Evolutionary conservation across 352 stramenopile species (phyloP), one percentile per base, ranked within the genome.

Genomic region (Phytophthora pluvialis): DNA sequence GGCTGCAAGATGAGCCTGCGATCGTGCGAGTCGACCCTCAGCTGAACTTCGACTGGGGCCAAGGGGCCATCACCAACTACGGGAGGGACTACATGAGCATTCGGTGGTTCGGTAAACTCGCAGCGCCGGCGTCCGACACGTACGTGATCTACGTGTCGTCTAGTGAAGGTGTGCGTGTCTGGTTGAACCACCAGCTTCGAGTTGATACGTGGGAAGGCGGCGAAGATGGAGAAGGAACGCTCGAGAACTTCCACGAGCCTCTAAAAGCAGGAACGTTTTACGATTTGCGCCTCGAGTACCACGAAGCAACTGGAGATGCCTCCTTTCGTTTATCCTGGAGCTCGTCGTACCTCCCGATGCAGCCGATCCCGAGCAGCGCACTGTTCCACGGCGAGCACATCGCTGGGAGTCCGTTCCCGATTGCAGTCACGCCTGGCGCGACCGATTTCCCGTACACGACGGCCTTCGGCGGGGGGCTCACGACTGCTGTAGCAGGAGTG

Each of bases 391-490:
- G 90, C 8, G 87, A 92, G 0, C 94, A 98, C 61, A 98, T 99
- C 55, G 67, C 96, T 35, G 95, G 94, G 13, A 98, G 93, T 67
- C 97, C 97, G 10, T 99, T 97, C 65, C 59, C 76, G 1, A 90
- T 97, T 15, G 54, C 67, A 2, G 83, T 99, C 18, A 90, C 94
- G 1, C 94, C 97, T 13, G 97, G 97, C 8, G 91, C 93, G 13
- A 97, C 91, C 4, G 96, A 99, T 59, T 99, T 98, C 72, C 95
- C 95, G 8, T 97, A 98, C 55, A 98, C 96, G 10, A 97, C 83
- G 4, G 95, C 96, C 2, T 96, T 80, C 47, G 95, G 95, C 2
- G 57, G 72, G 8, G 95, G 94, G 1, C 55, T 98, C 4, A 75
- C 60, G 15, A 51, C 55, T 13, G 91, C 91, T 7, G 91, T 77